Percentiles rank a stretch among this genome's conserved stretches.
phyloP scores from a whole-genome alignment of 768 basidiomycete species.

The Chalciporus chontae region DNA sequence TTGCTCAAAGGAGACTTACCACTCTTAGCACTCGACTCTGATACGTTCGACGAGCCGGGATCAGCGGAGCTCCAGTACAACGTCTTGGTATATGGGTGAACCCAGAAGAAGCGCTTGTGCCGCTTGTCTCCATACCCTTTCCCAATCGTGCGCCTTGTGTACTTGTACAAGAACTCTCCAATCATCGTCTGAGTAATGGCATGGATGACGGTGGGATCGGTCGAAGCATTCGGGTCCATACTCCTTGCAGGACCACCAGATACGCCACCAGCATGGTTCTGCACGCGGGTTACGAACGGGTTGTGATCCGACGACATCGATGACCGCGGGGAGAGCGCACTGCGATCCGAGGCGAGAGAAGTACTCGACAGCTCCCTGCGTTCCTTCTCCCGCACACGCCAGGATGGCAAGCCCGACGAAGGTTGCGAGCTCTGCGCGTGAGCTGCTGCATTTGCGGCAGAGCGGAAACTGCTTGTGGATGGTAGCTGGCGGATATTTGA shows the following conservation, averaged over 20 bases:
- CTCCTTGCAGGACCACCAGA: slow-evolving; percentile 45
- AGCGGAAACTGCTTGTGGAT: slow-evolving; percentile 82
- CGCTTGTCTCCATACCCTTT: slow-evolving; percentile 87
- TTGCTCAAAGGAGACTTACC: slow-evolving; percentile 53
- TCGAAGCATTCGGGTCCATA: slow-evolving; percentile 39
- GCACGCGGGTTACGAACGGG: slow-evolving; percentile 40
- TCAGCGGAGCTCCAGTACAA: slow-evolving; percentile 96
- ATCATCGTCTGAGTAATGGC: slow-evolving; percentile 99
- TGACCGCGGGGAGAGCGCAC: slow-evolving; percentile 67
- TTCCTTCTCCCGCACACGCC: slow-evolving; percentile 49
- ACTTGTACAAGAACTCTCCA: slow-evolving; percentile 97
- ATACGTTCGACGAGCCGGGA: slow-evolving; percentile 83
- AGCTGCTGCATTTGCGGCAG: slow-evolving; percentile 58
- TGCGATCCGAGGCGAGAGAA: slow-evolving; percentile 68
- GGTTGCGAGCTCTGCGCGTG: slow-evolving; percentile 46
- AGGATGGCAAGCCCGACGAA: slow-evolving; percentile 43
- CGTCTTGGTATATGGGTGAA: slow-evolving; percentile 99
- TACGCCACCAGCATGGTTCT: slow-evolving; percentile 27
- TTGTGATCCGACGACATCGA: slow-evolving; percentile 81
- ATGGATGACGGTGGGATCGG: slow-evolving; percentile 90
- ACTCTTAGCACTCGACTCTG: slow-evolving; percentile 94
- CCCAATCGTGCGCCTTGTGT: slow-evolving; percentile 85
- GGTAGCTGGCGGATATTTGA: slow-evolving; percentile 65
- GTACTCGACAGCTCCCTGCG: slow-evolving; percentile 61
- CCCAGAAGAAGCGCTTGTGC: slow-evolving; percentile 98